Evolutionary conservation across 202 grass and related monocot genomes (phyloP).

Genomic region (Alloteropsis angusta): DNA sequence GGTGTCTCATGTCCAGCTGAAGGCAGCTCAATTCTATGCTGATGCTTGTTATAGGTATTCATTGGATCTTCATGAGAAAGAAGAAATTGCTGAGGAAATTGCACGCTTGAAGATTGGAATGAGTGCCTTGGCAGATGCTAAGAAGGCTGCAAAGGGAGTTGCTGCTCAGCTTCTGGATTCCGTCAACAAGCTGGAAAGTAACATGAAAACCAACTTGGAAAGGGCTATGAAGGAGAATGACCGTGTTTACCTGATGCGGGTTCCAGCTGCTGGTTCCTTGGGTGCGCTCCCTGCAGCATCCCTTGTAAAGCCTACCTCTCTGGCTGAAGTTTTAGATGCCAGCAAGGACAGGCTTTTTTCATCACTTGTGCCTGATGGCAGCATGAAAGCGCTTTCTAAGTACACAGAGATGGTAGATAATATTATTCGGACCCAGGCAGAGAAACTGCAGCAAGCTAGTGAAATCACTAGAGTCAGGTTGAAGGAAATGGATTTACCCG

Average conservation of each 20-base stretch:
- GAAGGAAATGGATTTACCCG: constrained; percentile 98
- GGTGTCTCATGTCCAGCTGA: constrained; percentile 82
- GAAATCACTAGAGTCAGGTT: constrained; percentile 85
- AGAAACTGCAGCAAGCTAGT: constrained; percentile 95
- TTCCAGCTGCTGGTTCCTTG: constrained; percentile 70
- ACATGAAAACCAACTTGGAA: constrained; percentile 76
- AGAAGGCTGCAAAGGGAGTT: constrained; percentile 77
- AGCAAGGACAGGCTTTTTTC: constrained; percentile 91
- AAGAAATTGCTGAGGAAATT: constrained; percentile 93
- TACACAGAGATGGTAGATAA: constrained; percentile 95
- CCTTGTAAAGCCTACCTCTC: constrained; percentile 65
- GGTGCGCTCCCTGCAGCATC: constrained; percentile 61
- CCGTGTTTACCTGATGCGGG: constrained; percentile 85
- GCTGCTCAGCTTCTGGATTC: constrained; percentile 61
- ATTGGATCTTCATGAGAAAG: constrained; percentile 79
- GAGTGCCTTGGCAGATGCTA: constrained; percentile 68
- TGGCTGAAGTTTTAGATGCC: constrained; percentile 80
- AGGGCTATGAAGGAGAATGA: constrained; percentile 88
- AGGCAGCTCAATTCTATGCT: constrained; percentile 84
- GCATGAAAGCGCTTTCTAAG: constrained; percentile 95
- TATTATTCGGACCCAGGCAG: constrained; percentile 79
- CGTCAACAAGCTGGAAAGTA: constrained; percentile 64
- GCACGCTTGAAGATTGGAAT: constrained; percentile 75
- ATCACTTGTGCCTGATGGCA: constrained; percentile 81
- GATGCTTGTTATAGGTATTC: constrained; percentile 87